Evolutionary conservation across 169 alveolate genomes (phyloP).

Genomic region (Perkinsus chesapeaki): DNA sequence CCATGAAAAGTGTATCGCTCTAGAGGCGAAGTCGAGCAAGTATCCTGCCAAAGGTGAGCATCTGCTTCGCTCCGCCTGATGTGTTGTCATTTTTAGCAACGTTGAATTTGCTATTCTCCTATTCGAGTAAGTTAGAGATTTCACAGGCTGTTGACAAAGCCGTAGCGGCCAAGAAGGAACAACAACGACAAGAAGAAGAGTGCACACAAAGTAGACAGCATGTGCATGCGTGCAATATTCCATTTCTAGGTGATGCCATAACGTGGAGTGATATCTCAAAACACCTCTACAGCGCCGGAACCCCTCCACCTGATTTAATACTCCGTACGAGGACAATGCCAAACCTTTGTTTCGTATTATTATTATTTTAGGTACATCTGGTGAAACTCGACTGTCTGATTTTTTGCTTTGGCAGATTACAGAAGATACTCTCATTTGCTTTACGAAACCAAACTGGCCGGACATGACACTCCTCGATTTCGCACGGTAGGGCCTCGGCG

Average conservation of each 20-base stretch:
- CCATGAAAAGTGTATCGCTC: background rate
- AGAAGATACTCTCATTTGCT: background rate
- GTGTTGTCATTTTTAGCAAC: background rate
- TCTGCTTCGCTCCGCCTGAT: background rate
- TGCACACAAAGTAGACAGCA: background rate
- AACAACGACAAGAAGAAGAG: background rate
- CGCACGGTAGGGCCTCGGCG: background rate
- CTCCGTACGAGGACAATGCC: background rate
- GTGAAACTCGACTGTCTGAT: conserved; percentile 18
- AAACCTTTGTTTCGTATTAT: background rate
- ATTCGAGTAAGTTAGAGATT: background rate
- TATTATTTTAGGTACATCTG: background rate
- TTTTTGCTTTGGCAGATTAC: conserved; percentile 23
- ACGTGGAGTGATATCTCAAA: background rate
- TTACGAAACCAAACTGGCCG: background rate
- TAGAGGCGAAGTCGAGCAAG: background rate
- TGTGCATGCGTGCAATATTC: background rate
- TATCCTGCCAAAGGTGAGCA: background rate
- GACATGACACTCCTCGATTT: background rate
- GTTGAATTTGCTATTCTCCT: background rate
- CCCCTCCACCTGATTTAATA: background rate
- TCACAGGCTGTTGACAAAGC: background rate
- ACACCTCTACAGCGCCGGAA: background rate
- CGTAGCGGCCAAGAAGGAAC: background rate
- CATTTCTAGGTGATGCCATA: background rate